Conservation (phyloP, 2,329 filamentous ascomycete species). For the Fonsecaea multimorphosa region DNA sequence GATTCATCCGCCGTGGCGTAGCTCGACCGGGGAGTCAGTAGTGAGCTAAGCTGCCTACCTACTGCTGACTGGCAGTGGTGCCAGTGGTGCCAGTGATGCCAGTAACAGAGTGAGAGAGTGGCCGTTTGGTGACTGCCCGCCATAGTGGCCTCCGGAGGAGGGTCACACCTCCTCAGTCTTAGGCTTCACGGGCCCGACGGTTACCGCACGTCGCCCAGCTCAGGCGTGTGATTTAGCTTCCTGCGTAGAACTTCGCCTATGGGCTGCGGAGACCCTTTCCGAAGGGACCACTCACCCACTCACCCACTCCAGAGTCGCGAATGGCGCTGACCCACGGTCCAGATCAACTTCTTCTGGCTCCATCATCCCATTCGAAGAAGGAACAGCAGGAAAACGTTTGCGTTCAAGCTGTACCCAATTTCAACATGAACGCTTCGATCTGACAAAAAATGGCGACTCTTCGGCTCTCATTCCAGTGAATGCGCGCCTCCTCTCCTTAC, state of each 20-base stretch:
- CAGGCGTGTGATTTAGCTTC: constrained; percentile 4
- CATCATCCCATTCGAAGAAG: neutral
- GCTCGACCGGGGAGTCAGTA: neutral
- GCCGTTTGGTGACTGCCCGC: neutral
- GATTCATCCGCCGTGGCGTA: neutral
- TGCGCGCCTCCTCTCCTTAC: constrained; percentile 2
- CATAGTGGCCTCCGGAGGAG: no score
- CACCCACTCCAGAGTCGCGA: neutral
- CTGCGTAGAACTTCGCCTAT: neutral
- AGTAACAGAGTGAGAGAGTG: no score
- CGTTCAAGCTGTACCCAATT: neutral
- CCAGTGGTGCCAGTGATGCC: no score
- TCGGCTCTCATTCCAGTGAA: neutral
- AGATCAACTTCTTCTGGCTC: constrained; percentile 3
- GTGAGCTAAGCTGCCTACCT: neutral
- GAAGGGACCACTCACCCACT: neutral
- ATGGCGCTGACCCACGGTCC: neutral
- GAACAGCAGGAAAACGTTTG: neutral
- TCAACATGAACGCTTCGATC: neutral
- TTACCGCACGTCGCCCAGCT: constrained; percentile 11
- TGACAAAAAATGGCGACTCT: constrained; percentile 1
- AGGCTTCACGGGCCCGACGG: constrained; percentile 2
- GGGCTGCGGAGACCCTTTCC: constrained; percentile 2
- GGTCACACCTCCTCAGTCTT: neutral
- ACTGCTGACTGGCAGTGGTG: constrained; percentile 3